Conservation (phyloP, 192 early-diverging fungal species). For the Coemansia sp. region DNA sequence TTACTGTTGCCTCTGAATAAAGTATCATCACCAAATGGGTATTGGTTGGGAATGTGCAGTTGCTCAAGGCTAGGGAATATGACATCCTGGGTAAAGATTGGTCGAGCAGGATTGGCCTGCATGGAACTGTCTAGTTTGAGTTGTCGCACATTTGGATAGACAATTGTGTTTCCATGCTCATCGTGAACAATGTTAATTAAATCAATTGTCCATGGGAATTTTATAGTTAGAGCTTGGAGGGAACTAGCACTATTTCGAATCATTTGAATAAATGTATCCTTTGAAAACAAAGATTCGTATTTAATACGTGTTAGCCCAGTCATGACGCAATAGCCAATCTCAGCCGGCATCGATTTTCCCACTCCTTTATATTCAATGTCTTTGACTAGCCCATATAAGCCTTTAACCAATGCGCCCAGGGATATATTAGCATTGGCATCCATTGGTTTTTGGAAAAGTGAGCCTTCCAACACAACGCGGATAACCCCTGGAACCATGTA, state of each 20-base stretch:
- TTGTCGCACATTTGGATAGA: conserved; percentile 1
- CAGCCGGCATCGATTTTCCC: neutral
- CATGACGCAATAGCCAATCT: no score
- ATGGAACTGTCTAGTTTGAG: neutral
- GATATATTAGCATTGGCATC: neutral
- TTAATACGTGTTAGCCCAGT: no score
- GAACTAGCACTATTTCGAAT: no score
- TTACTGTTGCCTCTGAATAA: neutral
- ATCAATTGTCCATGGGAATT: no score
- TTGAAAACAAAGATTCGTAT: no score
- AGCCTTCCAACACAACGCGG: neutral
- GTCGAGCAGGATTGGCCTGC: neutral
- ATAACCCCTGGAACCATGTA: neutral
- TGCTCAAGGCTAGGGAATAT: neutral
- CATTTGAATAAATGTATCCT: no score
- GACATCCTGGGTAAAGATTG: neutral
- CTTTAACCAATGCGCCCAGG: neutral
- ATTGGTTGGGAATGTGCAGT: neutral
- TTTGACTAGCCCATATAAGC: neutral
- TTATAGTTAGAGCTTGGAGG: no score
- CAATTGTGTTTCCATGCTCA: neutral
- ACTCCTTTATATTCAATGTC: conserved; percentile 4
- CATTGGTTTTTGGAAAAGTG: neutral
- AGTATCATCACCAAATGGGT: conserved; percentile 6
- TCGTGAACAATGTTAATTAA: neutral